Evolutionary conservation across 768 basidiomycete genomes (phyloP).

Genomic region (Podaxis pistillaris): DNA sequence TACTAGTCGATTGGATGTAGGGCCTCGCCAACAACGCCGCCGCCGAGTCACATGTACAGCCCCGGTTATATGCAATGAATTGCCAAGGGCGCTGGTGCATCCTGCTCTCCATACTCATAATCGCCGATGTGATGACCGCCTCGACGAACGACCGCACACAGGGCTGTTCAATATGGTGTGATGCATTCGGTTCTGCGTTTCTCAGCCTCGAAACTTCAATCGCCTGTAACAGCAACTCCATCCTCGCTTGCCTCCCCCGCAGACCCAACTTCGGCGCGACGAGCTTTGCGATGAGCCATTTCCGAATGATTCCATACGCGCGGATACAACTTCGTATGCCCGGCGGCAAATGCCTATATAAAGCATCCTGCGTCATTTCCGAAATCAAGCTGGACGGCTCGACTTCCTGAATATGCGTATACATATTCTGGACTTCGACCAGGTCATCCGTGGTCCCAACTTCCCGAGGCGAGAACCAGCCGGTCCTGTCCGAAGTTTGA

Average conservation of each 20-base stretch:
- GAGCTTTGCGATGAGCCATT: constrained; percentile 75
- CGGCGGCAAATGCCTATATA: constrained; percentile 76
- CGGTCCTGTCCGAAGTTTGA: constrained; percentile 74
- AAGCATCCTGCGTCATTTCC: constrained; percentile 63
- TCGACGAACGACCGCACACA: constrained; percentile 81
- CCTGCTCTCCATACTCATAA: constrained; percentile 79
- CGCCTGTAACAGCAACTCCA: constrained; percentile 69
- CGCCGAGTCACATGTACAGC: constrained; percentile 61
- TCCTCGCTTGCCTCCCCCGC: constrained; percentile 62
- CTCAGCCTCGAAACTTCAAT: constrained; percentile 74
- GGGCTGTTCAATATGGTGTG: constrained; percentile 50
- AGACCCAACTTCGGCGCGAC: constrained; percentile 63
- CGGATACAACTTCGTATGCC: constrained; percentile 74
- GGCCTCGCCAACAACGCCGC: constrained; percentile 53
- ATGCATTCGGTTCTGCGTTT: constrained; percentile 38
- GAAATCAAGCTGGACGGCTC: constrained; percentile 72
- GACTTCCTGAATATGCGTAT: constrained; percentile 69
- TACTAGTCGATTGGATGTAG: constrained; percentile 38
- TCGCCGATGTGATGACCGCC: constrained; percentile 69
- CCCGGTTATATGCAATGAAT: constrained; percentile 61
- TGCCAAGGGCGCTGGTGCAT: constrained; percentile 78
- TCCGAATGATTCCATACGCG: constrained; percentile 72
- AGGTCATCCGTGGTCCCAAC: constrained; percentile 50
- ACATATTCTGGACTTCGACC: constrained; percentile 78
- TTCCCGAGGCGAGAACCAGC: constrained; percentile 75